These are phyloP conservation scores for Prunus mira DNA, from an alignment of 306 rosid species.

Conservation along the genomic window DNA sequence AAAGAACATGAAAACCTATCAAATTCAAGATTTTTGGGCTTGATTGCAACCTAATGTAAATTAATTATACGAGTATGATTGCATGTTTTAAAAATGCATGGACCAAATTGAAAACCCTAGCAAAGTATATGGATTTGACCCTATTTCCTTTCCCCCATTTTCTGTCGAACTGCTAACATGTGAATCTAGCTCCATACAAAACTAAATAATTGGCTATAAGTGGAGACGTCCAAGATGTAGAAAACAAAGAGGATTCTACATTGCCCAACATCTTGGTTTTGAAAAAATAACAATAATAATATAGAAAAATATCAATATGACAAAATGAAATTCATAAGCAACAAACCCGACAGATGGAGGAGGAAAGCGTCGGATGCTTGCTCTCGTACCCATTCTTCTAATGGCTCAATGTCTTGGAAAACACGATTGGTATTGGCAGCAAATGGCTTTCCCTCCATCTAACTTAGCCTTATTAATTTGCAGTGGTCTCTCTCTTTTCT, in stretches of 20 bases:
- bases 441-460: not conserved
- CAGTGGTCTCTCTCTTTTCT: not conserved
- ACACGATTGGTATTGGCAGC: not conserved
- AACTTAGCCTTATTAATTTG: not conserved
- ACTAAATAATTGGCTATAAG: no score
- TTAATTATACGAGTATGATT: no score
- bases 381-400: slow-evolving; percentile 43
- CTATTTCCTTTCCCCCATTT: no score
- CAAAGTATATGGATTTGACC: no score
- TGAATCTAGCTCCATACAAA: no score
- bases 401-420: slow-evolving; percentile 51
- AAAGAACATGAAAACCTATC: no score
- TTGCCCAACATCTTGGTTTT: not conserved
- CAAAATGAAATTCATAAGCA: not conserved
- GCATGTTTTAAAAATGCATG: no score
- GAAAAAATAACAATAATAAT: not conserved
- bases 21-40: no score
- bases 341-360: slow-evolving; percentile 52
- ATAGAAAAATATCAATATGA: not conserved
- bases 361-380: slow-evolving; percentile 32
- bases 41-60: no score
- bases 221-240: no score
- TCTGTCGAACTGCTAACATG: no score
- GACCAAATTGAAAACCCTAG: no score
- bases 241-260: not conserved